These are phyloP conservation scores for Dryas alaskensis DNA, from an alignment of 306 rosid genomes.

Conservation along the genomic window DNA sequence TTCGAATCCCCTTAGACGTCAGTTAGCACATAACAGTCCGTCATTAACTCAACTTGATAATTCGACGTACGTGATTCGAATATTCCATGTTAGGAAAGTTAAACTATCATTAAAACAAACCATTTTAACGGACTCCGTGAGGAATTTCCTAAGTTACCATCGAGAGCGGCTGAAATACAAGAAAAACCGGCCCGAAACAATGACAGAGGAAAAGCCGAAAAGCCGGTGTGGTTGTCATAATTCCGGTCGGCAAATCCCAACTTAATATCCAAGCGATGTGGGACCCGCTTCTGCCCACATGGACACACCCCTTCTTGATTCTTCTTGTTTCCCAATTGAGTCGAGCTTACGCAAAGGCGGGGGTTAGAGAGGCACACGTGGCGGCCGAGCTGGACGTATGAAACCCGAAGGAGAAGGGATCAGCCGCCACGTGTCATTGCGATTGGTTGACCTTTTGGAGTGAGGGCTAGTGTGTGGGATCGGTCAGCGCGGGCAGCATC, in stretches of 20 bases:
- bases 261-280: constrained; percentile 38
- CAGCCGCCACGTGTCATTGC: constrained; percentile 23
- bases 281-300: constrained; percentile 40
- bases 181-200: constrained; percentile 25
- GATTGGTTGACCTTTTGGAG: constrained; percentile 11
- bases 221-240: constrained; percentile 42
- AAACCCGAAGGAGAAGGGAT: not conserved
- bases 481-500: constrained; percentile 36
- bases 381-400: constrained; percentile 40
- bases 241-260: constrained; percentile 43
- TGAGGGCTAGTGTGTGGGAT: constrained; percentile 1
- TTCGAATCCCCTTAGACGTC: not conserved
- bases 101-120: not conserved
- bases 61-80: not conserved
- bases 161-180: constrained; percentile 18
- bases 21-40: not conserved
- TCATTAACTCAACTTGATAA: not conserved
- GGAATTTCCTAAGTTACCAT: not conserved
- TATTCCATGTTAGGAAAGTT: not conserved
- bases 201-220: constrained; percentile 31
- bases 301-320: constrained; percentile 20
- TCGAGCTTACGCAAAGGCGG: constrained; percentile 42
- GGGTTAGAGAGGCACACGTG: constrained; percentile 33
- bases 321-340: constrained; percentile 29
- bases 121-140: not conserved